Evolutionary conservation across 192 early-diverging fungal genomes (phyloP).

Genomic region (Backusella liffmaniae): DNA sequence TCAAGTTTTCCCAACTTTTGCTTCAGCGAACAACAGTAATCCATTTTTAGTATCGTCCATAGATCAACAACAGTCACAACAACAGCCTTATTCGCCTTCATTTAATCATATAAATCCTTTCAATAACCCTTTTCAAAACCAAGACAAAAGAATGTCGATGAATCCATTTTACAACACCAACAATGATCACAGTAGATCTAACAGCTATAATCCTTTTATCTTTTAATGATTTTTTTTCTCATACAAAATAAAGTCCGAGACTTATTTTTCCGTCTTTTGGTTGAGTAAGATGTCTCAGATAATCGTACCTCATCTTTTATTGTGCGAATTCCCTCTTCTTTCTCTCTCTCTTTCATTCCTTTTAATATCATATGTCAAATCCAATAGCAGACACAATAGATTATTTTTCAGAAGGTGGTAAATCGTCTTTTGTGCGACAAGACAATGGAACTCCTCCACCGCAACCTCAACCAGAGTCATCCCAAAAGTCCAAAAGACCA

Average conservation of each 20-base stretch:
- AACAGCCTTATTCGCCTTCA: neutral
- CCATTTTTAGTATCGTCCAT: neutral
- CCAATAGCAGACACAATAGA: slow-evolving; percentile 22
- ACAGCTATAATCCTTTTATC: neutral
- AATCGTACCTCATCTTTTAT: neutral
- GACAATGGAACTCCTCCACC: neutral
- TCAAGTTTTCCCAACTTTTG: neutral
- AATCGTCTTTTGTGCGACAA: neutral
- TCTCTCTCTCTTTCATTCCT: neutral
- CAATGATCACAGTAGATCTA: neutral
- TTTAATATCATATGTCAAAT: slow-evolving; percentile 18
- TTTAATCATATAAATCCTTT: neutral
- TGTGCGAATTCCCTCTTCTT: neutral
- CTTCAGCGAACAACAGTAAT: neutral
- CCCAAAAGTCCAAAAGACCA: neutral
- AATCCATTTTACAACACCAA: neutral
- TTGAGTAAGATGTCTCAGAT: neutral
- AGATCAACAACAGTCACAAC: neutral
- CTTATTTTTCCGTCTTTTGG: neutral
- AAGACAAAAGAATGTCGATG: neutral
- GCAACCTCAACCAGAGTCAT: neutral
- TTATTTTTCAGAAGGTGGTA: slow-evolving; percentile 8
- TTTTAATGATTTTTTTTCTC: neutral
- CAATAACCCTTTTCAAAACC: neutral
- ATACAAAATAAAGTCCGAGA: slow-evolving; percentile 6